A percentile compares a stretch with the other conserved stretches of the same genome.
Conservation (phyloP, 202 grass and related monocot species). For the Brachypodium distachyon region DNA sequence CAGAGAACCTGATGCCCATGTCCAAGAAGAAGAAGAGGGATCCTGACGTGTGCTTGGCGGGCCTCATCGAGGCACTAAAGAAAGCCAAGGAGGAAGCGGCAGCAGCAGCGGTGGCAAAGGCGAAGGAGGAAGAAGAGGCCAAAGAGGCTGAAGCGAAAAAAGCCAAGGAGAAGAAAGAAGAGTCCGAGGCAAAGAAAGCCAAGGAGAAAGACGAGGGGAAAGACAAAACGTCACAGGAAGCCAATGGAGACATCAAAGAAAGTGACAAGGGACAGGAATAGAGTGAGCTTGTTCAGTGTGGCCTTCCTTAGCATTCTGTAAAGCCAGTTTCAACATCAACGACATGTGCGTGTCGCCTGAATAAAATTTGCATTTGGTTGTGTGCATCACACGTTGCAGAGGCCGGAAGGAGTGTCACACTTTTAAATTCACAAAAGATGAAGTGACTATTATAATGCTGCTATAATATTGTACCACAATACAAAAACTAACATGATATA, state of each 20-base stretch:
- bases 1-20: conserved; percentile 24
- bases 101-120: not conserved
- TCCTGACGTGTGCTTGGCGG: not conserved
- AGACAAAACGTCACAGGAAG: not conserved
- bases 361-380: too few species aligned
- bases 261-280: not conserved
- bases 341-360: too few species aligned
- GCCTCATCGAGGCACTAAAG: not conserved
- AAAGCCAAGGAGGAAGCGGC: too few species aligned
- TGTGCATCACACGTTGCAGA: too few species aligned
- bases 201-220: not conserved
- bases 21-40: conserved; percentile 4
- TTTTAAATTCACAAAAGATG: not conserved
- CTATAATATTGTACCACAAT: not conserved
- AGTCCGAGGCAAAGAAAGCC: not conserved
- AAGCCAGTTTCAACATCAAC: too few species aligned
- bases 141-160: not conserved
- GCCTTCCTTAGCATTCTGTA: too few species aligned
- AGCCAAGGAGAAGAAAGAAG: not conserved
- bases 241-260: not conserved
- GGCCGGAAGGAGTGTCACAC: too few species aligned
- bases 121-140: not conserved
- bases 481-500: not conserved
- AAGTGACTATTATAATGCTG: not conserved
- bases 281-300: not conserved